Base-by-base conservation (phyloP, 257 asterid genomes). In the Plantago ovata region DNA sequence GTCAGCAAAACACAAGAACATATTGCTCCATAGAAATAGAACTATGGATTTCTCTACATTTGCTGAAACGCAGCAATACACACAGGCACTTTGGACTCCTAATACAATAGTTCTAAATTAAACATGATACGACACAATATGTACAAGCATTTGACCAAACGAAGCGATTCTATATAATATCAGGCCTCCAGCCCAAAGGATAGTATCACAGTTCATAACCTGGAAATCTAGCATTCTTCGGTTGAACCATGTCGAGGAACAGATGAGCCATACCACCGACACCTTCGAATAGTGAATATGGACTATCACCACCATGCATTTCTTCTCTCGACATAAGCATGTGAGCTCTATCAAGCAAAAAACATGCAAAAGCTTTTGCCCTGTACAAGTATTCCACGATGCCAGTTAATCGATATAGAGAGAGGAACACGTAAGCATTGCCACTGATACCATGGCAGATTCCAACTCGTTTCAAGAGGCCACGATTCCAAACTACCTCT, bases 381-480 rank as follows among this genome's bases (percentile, higher is more conserved):
- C 87, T 76, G 43, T 80, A 82, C 28, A 84, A 50, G 52, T 72
- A 84, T 80, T 79, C 85, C 12, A 42, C 59, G 11, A 77, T 63
- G 33, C 94, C 89, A 2, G 96, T 87, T 28, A 87, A 68, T 3
- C 85, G 86, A 61, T 84, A 82, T 13, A 87, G 85, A 13, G 93
- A 80, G 7, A 87, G 80, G 72, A 87, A 84, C 41, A 63, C 80
- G 32, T 82, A 87, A 3, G 93, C 71, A 43, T 87, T 87, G 53
- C 96, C 96, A 9, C 96, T 82, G 51, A 87, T 73, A 13, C 96
- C 95, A 62, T 87, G 96, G 63, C 96, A 87, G 22, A 84, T 69
- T 38, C 93, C 93, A 0, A 80, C 84, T n/a, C 87, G 73, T 70
- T 74, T 84, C 43, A 87, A 81, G 19, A 87, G 85, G 8, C 96